phyloP scores from a whole-genome alignment of 2,329 filamentous ascomycete genomes.

The Madurella mycetomatis region DNA sequence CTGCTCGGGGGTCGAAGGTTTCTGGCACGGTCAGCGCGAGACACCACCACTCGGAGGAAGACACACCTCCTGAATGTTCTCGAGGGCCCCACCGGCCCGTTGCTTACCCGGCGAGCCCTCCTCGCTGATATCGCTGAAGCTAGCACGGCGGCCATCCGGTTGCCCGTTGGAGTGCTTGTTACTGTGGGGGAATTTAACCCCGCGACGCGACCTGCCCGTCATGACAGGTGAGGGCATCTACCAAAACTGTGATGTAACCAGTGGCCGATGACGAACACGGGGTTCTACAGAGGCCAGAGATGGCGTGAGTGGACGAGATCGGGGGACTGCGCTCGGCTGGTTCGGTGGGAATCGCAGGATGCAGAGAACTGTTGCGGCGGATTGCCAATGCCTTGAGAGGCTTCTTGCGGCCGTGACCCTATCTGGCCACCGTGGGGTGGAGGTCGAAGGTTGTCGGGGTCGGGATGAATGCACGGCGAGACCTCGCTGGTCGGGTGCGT shows the following conservation, averaged over 20 bases:
- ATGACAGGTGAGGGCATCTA: constrained; percentile 18
- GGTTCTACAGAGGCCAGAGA: neutral
- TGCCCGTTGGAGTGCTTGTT: constrained; percentile 39
- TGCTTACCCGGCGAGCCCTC: constrained; percentile 39
- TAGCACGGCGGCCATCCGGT: constrained; percentile 57
- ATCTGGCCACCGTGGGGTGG: neutral
- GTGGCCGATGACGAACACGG: too few relatives aligned
- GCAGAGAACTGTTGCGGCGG: neutral
- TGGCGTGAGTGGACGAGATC: neutral
- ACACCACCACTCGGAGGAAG: neutral
- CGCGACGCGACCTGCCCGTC: constrained; percentile 41
- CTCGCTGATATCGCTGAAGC: constrained; percentile 68
- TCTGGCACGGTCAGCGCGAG: constrained; percentile 31
- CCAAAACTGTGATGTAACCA: too few relatives aligned
- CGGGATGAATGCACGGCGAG: neutral
- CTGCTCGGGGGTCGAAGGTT: constrained; percentile 37
- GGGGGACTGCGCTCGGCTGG: neutral
- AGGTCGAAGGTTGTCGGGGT: neutral
- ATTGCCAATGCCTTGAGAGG: neutral
- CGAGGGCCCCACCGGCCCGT: constrained; percentile 29
- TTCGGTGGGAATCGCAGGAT: neutral
- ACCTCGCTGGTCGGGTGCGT: neutral
- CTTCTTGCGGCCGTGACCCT: neutral
- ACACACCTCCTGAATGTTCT: constrained; percentile 37
- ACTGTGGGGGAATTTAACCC: constrained; percentile 50